Base-by-base conservation (phyloP, 768 basidiomycete species). In the Phylloporus sp. region DNA sequence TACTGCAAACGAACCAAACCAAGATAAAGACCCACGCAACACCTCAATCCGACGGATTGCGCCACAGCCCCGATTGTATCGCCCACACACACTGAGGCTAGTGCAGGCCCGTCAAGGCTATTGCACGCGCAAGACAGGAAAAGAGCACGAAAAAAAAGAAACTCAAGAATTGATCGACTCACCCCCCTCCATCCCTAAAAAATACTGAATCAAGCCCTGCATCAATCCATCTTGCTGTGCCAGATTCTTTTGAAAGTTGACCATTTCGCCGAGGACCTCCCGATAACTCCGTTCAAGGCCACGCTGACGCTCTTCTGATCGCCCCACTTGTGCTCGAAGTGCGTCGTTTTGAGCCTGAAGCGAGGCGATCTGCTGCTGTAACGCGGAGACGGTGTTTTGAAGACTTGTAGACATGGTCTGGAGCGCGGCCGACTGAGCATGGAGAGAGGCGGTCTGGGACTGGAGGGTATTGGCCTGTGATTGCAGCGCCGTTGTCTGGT, bases 171-270 rank as follows among this genome's bases (percentile, higher is more conserved):
- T n/a, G 28, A 33, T 71, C 27, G 20, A 67, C 74, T 64, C 62
- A 76, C 76, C 75, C 52, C 72, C 73, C 68, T 89, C 88, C 52
- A 77, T 68, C 55, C 84, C 81, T 56, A 92, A 69, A 65, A 89
- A 86, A 69, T 88, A 89, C 48, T 84, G 81, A 56, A 93, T 83
- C 49, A 92, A 61, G 55, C 78, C 81, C 67, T 90, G 85, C 79
- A 90, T 84, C 44, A 91, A 64, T 33, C 79, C 80, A 55, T 94
- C 91, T 71, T 91, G 89, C 66, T 90, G 84, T 26, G 84, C 86
- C 79, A 84, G 79, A 54, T 79, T 80, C 49, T 78, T 69, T 66
- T 86, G 84, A 61, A 84, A 84, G 54, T 76, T 73, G 58, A 84
- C 81, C 74, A 87, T 79, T 65, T 86, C 84, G 53, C 73, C 73